These are phyloP conservation scores for Ogataea methylovora DNA, from an alignment of 805 yeast genomes.

Conservation along the genomic window DNA sequence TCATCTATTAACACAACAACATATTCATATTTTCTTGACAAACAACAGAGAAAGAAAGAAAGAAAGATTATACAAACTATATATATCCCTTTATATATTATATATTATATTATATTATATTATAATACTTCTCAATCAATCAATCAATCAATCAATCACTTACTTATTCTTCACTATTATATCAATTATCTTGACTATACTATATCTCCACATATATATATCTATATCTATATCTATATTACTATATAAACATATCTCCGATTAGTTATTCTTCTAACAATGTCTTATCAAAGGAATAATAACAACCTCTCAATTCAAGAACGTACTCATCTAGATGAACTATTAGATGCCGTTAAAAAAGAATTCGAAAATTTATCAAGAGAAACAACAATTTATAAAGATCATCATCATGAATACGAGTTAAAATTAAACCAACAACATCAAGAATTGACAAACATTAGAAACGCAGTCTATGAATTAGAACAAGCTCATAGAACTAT, in stretches of 20 bases:
- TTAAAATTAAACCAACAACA: constrained; percentile 85
- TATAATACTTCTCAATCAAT: not conserved
- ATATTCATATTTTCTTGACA: too few relatives aligned
- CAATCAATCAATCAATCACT: not conserved
- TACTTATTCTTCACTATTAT: too few relatives aligned
- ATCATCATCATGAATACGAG: constrained; percentile 91
- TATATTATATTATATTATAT: too few relatives aligned
- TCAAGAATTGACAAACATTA: constrained; percentile 86
- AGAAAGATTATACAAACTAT: too few relatives aligned
- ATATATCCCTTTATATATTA: too few relatives aligned
- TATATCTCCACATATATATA: too few relatives aligned
- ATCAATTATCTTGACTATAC: too few relatives aligned
- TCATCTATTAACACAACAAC: not conserved
- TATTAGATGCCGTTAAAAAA: constrained; percentile 84
- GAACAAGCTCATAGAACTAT: constrained; percentile 92
- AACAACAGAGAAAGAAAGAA: too few relatives aligned
- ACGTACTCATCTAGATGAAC: constrained; percentile 44
- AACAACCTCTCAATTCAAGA: constrained; percentile 17
- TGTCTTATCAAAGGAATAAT: constrained; percentile 22
- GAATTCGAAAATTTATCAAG: constrained; percentile 81
- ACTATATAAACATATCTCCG: too few relatives aligned
- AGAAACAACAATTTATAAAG: constrained; percentile 79
- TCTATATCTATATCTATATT: too few relatives aligned
- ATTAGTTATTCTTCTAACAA: constrained; percentile 2
- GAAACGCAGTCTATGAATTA: constrained; percentile 89